Base-by-base conservation (phyloP, 139 green algal genomes). In the Picochlorum costavermella region DNA sequence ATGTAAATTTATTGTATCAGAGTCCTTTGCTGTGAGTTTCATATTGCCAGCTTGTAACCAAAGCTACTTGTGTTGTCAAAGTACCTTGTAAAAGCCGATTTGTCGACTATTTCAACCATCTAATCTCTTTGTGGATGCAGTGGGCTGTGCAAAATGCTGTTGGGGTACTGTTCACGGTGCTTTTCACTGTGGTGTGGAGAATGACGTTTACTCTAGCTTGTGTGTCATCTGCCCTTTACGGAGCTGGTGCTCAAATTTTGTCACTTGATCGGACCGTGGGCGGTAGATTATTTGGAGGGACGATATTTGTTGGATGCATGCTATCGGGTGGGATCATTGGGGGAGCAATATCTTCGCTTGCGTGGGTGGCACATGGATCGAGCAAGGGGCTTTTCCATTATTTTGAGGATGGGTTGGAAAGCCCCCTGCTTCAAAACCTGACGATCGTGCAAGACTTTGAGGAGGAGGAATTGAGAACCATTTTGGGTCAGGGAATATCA, bases 101-200 rank as follows among this genome's bases (percentile, higher is more conserved):
- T 30, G 37, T 23, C 8, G 53, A 10, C 12, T 62, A n/a, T 25
- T 23, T 26, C n/a, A 23, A 55, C 56, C n/a, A 44, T 25, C 56
- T 23, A 12, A 44, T 9, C 17, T n/a, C 10, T 33, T 56, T 64
- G 6, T 50, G 29, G 9, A 6, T 64, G 50, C 50, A 31, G 50
- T 70, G 64, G 64, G 64, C 64, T 17, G 64, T 55, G 2, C 64
- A 70, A 59, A 70, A 70, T 55, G 64, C 28, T 33, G 26, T 61
- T 5, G 64, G 64, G 20, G 50, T 59, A 31, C 11, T 70, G 8
- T 70, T 70, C 37, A 50, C 50, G 14, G 65, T 50, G 2, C n/a
- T 71, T 26, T 71, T 71, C 37, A 3, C 11, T 3, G 49, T 67
- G 13, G 43, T 67, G 2, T 5, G 12, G 25, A 14, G 31, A 29